Conservation (phyloP, 106 monocot species). For the Dendrobium officinale region DNA sequence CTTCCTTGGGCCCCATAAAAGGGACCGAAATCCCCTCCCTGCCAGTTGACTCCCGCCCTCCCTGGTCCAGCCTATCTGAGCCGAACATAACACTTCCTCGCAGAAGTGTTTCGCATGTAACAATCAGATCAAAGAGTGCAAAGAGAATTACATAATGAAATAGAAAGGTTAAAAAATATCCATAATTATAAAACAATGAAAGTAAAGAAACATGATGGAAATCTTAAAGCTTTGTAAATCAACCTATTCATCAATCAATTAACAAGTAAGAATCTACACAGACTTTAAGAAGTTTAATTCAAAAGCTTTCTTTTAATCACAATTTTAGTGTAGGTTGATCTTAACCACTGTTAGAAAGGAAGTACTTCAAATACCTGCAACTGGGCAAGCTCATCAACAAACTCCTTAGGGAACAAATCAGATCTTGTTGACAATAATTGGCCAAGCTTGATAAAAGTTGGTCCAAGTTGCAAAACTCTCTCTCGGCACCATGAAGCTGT, state of each 20-base stretch:
- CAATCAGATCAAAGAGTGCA: background rate
- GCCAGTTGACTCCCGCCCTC: too few relatives aligned
- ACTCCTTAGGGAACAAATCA: slow-evolving; percentile 86
- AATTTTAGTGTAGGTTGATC: slow-evolving; percentile 1
- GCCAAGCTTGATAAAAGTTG: slow-evolving; percentile 89
- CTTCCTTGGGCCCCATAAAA: too few relatives aligned
- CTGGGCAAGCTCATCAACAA: slow-evolving; percentile 91
- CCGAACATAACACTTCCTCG: too few relatives aligned
- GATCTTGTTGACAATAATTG: slow-evolving; percentile 90
- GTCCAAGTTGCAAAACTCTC: slow-evolving; percentile 81
- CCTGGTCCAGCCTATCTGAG: too few relatives aligned
- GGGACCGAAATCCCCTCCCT: too few relatives aligned
- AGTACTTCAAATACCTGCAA: slow-evolving; percentile 51
- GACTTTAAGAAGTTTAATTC: background rate
- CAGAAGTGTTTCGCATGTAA: too few relatives aligned
- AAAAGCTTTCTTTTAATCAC: background rate
- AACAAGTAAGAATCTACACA: background rate
- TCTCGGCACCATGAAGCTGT: slow-evolving; percentile 94
- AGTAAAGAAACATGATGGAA: background rate
- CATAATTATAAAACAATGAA: background rate
- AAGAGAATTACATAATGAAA: background rate
- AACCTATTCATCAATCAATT: background rate
- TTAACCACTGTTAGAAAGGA: background rate
- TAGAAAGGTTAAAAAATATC: background rate
- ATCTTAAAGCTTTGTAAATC: background rate